These are phyloP conservation scores for Chaetomidium leptoderma DNA, from an alignment of 495 filamentous ascomycete species.

Conservation along the genomic window DNA sequence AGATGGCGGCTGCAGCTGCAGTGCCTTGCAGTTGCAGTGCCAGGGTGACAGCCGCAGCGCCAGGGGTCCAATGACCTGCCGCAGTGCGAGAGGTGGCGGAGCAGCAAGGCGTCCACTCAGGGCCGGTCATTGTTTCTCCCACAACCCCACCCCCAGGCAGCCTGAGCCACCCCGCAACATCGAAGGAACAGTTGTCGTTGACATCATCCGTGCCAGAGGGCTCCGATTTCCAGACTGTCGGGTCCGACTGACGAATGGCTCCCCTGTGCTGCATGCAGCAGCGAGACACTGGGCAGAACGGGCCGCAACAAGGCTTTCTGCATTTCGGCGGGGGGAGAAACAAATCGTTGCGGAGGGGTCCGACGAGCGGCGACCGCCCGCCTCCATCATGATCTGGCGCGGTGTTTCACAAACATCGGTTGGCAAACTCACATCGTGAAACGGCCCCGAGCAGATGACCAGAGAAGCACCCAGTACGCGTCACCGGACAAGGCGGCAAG, in stretches of 20 bases:
- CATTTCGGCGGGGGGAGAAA: too few species aligned
- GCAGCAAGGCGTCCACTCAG: conserved; percentile 9
- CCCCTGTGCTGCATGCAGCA: background rate
- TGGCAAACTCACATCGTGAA: background rate
- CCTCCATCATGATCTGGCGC: background rate
- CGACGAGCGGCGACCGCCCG: background rate
- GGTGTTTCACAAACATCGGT: background rate
- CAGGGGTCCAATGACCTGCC: background rate
- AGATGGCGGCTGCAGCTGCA: background rate
- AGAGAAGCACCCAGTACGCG: background rate
- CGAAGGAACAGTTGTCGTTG: background rate
- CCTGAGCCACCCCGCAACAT: conserved; percentile 7
- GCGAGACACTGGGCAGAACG: too few species aligned
- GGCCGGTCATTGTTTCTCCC: background rate
- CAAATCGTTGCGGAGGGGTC: background rate
- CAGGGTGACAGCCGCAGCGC: background rate
- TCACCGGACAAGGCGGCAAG: conserved; percentile 12
- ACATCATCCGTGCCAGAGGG: background rate
- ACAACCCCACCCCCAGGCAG: background rate
- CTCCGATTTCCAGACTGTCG: conserved; percentile 2
- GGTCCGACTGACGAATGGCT: background rate
- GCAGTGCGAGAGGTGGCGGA: conserved; percentile 1
- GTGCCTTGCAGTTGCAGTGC: conserved; percentile 6
- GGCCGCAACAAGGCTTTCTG: too few species aligned
- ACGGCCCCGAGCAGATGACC: conserved; percentile 4